Evolutionary conservation across 345 rosid species (phyloP).

Genomic region (Cardiospermum halicacabum): DNA sequence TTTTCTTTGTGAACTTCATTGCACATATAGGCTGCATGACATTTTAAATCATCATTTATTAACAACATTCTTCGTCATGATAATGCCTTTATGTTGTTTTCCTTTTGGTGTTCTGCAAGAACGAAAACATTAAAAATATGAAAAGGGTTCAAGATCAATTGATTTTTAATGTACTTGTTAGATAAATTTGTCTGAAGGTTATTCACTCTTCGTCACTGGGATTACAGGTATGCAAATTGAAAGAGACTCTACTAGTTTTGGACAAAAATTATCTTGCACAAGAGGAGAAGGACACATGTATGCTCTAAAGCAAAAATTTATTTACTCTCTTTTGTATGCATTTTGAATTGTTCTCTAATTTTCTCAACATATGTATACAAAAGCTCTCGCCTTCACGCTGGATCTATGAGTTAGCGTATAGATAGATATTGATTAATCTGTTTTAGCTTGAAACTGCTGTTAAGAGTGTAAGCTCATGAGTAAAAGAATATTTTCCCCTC

Average conservation of each 20-base stretch:
- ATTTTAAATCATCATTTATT: constrained; percentile 8
- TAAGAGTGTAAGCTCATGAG: background rate
- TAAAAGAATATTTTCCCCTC: constrained; percentile 3
- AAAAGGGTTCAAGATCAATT: background rate
- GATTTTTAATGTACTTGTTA: background rate
- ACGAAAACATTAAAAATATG: too few species aligned
- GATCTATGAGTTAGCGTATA: background rate
- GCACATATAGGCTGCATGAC: constrained; percentile 3
- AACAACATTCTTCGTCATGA: background rate
- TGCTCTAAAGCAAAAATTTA: constrained; percentile 8
- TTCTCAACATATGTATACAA: background rate
- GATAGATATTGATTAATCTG: background rate
- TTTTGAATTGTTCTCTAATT: background rate
- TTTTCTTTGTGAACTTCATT: constrained; percentile 5
- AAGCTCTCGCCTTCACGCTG: background rate
- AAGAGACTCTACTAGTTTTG: constrained; percentile 44
- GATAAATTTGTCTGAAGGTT: background rate
- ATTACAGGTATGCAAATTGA: constrained; percentile 56
- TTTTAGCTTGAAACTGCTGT: constrained; percentile 4
- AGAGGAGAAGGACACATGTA: constrained; percentile 72
- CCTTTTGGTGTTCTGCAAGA: too few species aligned
- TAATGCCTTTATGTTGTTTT: background rate
- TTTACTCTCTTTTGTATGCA: constrained; percentile 2
- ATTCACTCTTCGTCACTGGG: constrained; percentile 5
- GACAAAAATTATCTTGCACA: constrained; percentile 79